Evolutionary conservation across 352 stramenopile species (phyloP).

Genomic region (Pythium aphanidermatum): DNA sequence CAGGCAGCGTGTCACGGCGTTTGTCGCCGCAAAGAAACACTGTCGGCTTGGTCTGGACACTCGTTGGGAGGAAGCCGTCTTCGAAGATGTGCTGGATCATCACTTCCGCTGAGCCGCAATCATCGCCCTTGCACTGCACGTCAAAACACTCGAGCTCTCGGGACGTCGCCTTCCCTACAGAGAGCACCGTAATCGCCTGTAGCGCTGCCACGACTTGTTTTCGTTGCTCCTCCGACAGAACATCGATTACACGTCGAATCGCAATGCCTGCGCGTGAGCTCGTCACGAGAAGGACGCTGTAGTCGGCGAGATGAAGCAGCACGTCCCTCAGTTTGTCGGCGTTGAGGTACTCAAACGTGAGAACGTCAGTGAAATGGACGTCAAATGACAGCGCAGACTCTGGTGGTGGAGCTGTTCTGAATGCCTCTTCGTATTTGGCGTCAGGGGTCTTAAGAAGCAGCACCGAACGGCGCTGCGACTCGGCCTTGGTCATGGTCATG

Average conservation of each 20-base stretch:
- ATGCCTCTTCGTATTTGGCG: constrained; percentile 43
- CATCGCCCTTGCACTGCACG: constrained; percentile 50
- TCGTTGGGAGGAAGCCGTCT: constrained; percentile 27
- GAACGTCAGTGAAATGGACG: constrained; percentile 52
- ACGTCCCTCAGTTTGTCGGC: constrained; percentile 26
- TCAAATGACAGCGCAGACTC: constrained; percentile 5
- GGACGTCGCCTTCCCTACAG: constrained; percentile 62
- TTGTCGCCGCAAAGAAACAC: constrained; percentile 80
- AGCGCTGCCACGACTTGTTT: constrained; percentile 25
- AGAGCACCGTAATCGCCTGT: constrained; percentile 36
- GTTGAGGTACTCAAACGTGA: constrained; percentile 69
- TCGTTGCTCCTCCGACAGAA: constrained; percentile 15
- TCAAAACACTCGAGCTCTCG: constrained; percentile 46
- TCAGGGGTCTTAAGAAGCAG: constrained; percentile 68
- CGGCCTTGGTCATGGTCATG: neutral
- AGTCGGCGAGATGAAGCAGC: constrained; percentile 38
- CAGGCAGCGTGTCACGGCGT: constrained; percentile 45
- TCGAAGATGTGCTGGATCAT: constrained; percentile 42
- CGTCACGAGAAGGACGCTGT: constrained; percentile 61
- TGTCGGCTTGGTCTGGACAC: constrained; percentile 37
- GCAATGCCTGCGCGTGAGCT: constrained; percentile 67
- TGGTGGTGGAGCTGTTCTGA: constrained; percentile 12
- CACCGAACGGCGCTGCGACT: constrained; percentile 20
- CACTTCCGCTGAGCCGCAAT: constrained; percentile 60
- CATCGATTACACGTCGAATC: constrained; percentile 28